phyloP scores from a whole-genome alignment of 108 stramenopile species.

The Nitzschia sp. region DNA sequence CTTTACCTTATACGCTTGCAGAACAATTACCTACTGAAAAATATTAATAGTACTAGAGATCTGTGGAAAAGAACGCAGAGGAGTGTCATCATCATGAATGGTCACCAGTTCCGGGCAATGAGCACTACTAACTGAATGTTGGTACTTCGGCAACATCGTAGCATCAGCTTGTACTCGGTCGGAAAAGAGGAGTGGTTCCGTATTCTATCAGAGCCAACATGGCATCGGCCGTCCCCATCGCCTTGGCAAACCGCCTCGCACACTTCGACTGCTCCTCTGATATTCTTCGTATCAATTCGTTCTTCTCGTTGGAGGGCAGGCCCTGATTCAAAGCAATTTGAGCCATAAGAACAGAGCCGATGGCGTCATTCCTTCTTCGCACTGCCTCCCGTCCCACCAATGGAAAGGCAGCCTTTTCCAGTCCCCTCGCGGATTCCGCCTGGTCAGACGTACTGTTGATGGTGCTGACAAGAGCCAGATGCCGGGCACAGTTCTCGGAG shows the following conservation, averaged over 20 bases:
- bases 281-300: constrained; percentile 8
- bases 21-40: no score
- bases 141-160: no score
- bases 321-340: not conserved
- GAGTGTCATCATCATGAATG: no score
- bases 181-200: not conserved
- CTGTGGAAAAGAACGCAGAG: no score
- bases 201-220: constrained; percentile 11
- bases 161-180: no score
- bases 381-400: constrained; percentile 1
- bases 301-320: not conserved
- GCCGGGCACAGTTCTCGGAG: constrained; percentile 12
- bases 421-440: constrained; percentile 7
- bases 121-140: no score
- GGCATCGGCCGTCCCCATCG: constrained; percentile 15
- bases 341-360: constrained; percentile 1
- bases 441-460: not conserved
- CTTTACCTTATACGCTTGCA: no score
- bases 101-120: no score
- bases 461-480: not conserved
- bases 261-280: constrained; percentile 12
- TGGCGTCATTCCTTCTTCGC: constrained; percentile 9
- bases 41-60: no score
- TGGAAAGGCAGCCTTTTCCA: constrained; percentile 6
- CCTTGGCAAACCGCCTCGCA: constrained; percentile 11